These are phyloP conservation scores for Sapria himalayana DNA, from an alignment of 345 rosid genomes.

Conservation along the genomic window DNA sequence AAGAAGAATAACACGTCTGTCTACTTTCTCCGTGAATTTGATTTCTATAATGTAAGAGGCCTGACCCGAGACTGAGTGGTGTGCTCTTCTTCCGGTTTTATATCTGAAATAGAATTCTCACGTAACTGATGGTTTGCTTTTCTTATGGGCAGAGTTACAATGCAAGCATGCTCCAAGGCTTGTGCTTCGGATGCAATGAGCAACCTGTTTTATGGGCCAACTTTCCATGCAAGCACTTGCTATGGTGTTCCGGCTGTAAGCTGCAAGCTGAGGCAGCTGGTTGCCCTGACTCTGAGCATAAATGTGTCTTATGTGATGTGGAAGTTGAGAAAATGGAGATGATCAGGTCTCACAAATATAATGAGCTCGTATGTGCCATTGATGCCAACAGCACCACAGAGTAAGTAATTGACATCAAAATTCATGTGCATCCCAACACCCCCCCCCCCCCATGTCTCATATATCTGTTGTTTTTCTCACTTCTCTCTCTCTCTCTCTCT, in stretches of 20 bases:
- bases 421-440: too few species aligned
- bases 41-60: slow-evolving; percentile 45
- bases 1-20: slow-evolving; percentile 22
- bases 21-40: slow-evolving; percentile 56
- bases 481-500: too few species aligned
- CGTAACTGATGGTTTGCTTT: too few species aligned
- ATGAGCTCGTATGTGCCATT: slow-evolving; percentile 3
- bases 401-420: too few species aligned
- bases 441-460: too few species aligned
- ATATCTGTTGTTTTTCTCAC: too few species aligned
- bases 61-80: too few species aligned
- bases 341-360: slow-evolving; percentile 7
- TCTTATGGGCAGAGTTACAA: slow-evolving; percentile 28
- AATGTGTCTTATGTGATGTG: slow-evolving; percentile 53
- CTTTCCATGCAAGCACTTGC: slow-evolving; percentile 47
- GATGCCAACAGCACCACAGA: too few species aligned
- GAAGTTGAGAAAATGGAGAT: slow-evolving; percentile 25
- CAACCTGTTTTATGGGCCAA: slow-evolving; percentile 29
- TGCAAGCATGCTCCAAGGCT: slow-evolving; percentile 15
- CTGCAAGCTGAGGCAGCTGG: slow-evolving; percentile 14
- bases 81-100: too few species aligned
- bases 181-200: slow-evolving; percentile 50
- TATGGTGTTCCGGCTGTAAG: slow-evolving; percentile 58
- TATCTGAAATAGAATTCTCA: too few species aligned
- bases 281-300: slow-evolving; percentile 18